Evolutionary conservation across 1,284 basidiomycete genomes (phyloP), one percentile per base, ranked within the genome.

Genomic region (Thecaphora thlaspeos): DNA sequence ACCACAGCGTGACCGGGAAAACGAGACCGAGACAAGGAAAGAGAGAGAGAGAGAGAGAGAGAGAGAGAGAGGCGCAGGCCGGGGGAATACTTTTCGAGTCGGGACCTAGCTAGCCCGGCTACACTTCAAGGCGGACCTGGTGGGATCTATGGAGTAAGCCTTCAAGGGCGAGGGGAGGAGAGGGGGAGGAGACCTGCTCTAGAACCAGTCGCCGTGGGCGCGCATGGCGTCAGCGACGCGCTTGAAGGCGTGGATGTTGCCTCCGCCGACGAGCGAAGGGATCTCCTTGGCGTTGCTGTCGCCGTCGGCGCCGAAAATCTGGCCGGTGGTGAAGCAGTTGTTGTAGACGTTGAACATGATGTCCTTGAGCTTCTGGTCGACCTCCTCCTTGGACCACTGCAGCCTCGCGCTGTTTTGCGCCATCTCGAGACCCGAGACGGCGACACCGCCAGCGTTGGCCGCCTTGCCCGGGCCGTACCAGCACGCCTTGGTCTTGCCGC

Each of bases 351-450:
- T 84, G 48, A 82, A 80, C 88, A 90, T 90, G 80, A 89, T 89
- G 61, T 81, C 81, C 81, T 87, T 86, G 62, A 90, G 81, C 81
- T 86, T 87, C 18, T 77, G 78, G 78, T 90, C 88, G 48, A 90
- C 87, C 73, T 87, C 84, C 61, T 82, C 80, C 54, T 81, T 80
- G n/a, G 84, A 80, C 87, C 87, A 88, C 46, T 82, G 63, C 41
- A 86, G 81, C 41, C 87, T 82, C 67, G 85, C 83, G 44, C 55
- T 61, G 65, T 72, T 72, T 80, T 89, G 88, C 11, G 86, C 86
- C 88, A 89, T 89, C 81, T 89, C 88, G 62, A 90, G 84, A 53
- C 86, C 86, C 18, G 84, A 86, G 21, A 87, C 86, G 17, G 79
- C 78, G 18, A 80, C 79, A 70, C 78, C 79, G 28, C 78, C 78